Evolutionary conservation across 2,329 filamentous ascomycete genomes (phyloP).

Genomic region (Colletotrichum eleusines): DNA sequence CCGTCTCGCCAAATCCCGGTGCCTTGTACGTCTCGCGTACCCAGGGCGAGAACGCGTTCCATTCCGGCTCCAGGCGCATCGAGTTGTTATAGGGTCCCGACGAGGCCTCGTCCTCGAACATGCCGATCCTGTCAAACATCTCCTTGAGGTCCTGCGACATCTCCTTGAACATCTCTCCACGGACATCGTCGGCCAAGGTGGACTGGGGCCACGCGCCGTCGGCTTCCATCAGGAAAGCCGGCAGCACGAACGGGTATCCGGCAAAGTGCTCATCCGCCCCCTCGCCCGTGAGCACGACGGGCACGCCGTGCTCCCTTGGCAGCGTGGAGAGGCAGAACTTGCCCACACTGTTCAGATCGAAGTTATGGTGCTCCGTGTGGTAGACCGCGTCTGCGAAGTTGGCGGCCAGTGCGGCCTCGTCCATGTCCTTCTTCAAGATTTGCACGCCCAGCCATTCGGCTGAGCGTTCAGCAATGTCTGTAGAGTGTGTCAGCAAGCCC

Average conservation of each 20-base stretch:
- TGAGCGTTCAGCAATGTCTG: constrained; percentile 50
- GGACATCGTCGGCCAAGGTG: constrained; percentile 22
- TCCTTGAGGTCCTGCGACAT: constrained; percentile 31
- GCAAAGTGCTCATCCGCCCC: constrained; percentile 67
- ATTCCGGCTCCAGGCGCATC: constrained; percentile 29
- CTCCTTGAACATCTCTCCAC: constrained; percentile 30
- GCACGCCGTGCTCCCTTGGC: constrained; percentile 59
- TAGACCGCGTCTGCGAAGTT: constrained; percentile 49
- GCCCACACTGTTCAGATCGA: constrained; percentile 65
- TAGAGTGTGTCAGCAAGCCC: neutral
- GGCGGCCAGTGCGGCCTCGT: constrained; percentile 48
- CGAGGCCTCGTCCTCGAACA: constrained; percentile 36
- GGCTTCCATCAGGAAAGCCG: constrained; percentile 62
- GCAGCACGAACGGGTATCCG: constrained; percentile 61
- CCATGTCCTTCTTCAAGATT: constrained; percentile 45
- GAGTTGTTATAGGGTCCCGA: constrained; percentile 6
- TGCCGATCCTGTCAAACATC: constrained; percentile 37
- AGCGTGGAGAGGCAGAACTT: constrained; percentile 63
- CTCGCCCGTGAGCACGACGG: constrained; percentile 66
- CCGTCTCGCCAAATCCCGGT: constrained; percentile 17
- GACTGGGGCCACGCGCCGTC: constrained; percentile 54
- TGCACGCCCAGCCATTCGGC: constrained; percentile 51
- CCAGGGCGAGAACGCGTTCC: constrained; percentile 39
- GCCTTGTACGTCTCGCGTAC: constrained; percentile 44
- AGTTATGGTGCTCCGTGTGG: constrained; percentile 50